Evolutionary conservation across 805 yeast genomes (phyloP), one percentile per base, ranked within the genome.

Genomic region (Candida vaughaniae): DNA sequence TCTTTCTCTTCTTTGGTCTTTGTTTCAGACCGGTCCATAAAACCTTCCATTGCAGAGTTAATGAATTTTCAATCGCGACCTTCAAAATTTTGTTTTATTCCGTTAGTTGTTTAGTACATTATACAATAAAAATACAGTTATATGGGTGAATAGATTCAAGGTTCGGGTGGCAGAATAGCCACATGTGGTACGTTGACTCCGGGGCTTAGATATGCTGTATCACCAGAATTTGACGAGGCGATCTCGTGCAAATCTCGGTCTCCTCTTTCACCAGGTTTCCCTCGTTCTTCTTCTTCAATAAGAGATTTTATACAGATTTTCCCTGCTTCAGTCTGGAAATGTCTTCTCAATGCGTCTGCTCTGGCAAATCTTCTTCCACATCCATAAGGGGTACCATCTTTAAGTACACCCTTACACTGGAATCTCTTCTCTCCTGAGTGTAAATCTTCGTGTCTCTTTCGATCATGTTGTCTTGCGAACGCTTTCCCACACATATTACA

Each of bases 401-500:
- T 72, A 38, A 83, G 58, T 3, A 62, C 52, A 2, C 95, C 95
- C 43, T 74, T 75, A 57, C 95, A 85, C 47, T 80, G 82, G 52
- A 71, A 85, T 47, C 80, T 70, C 61, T 83, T 85, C 57, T 82
- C 84, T 1, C 93, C 93, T 3, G 81, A 68, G 52, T 85, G 95
- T 41, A 85, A 64, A 49, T 69, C 74, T 40, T 69, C 73, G 42
- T 69, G 74, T 22, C 74, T 47, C 43, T 69, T 69, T 17, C 71
- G 48, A 49, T 69, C 74, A 40, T 69, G 74, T 41, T 69, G 74
- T 25, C 74, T 43, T 1, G 74, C 74, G 52, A 85, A 85, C 1
- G 90, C 85, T 56, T 85, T 85, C 4, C 87, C 88, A 62, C 95
- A 85, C 3, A 76, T 70, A 10, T 73, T 66, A 59, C 95, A 85